Evolutionary conservation across 768 basidiomycete genomes (phyloP), one percentile per base, ranked within the genome.

Genomic region (Pseudohyphozyma bogoriensis): DNA sequence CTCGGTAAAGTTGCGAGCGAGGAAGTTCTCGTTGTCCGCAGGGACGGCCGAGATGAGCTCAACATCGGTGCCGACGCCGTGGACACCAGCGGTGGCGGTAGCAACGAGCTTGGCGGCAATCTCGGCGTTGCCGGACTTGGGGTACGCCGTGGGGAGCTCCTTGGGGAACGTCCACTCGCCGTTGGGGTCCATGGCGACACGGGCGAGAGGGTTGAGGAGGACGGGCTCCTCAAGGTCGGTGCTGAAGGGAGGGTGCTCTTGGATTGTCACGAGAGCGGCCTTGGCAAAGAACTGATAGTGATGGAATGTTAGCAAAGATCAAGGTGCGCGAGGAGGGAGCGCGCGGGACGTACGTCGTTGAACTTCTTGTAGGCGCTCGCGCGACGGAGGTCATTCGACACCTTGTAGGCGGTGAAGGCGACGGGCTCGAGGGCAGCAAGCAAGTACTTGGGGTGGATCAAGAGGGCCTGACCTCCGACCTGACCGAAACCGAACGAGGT

Each of bases 401-500:
- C 73, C 73, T 79, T 80, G 79, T 99, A 97, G n/a, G 78, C 76
- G 53, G 83, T 81, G 69, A 91, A 92, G 62, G 78, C 74, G n/a
- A 81, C 78, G 1, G 88, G 82, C 62, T 90, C 83, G 39, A 96
- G 77, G 13, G 86, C 79, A 42, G 85, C 93, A 65, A 92, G 83
- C 64, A 95, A 80, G 76, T 88, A 89, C 66, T 89, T 86, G 63
- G 95, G 92, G 73, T 97, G 85, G 52, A 97, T 72, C 69, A 96
- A 78, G 65, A 92, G 80, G 46, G 85, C 87, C 58, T 83, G 87
- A 56, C 95, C 95, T 55, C 95, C 95, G 56, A 96, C 93, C 81
- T 96, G 95, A 69, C 95, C 92, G 78, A 97, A 97, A 65, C 95
- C 93, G 75, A 93, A 93, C 18, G 89, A 91, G 1, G 89, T 91